A percentile compares a stretch with the other conserved stretches of the same genome.
Conservation (phyloP, 306 rosid species). For the Canavalia ensiformis region DNA sequence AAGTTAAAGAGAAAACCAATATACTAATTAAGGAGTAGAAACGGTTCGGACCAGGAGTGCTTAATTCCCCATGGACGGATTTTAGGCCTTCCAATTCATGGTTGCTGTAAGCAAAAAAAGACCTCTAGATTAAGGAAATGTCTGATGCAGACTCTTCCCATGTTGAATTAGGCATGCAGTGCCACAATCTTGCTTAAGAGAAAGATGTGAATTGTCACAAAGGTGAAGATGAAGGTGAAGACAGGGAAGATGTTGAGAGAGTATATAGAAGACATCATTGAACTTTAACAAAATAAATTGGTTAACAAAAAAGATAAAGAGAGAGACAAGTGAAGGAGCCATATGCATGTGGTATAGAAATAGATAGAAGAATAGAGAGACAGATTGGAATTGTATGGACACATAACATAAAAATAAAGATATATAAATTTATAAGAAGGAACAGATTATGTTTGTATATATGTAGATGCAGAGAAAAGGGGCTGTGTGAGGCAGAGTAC, state of each 20-base stretch:
- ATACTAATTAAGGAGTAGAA: neutral
- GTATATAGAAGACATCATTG: constrained; percentile 45
- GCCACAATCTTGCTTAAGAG: constrained; percentile 18
- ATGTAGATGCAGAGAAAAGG: neutral
- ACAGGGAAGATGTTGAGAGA: constrained; percentile 33
- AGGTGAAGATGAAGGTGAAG: constrained; percentile 38
- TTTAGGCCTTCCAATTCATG: constrained; percentile 47
- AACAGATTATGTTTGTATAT: constrained; percentile 23
- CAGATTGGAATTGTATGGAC: constrained; percentile 36
- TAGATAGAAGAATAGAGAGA: constrained; percentile 11
- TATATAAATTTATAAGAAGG: constrained; percentile 1
- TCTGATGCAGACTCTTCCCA: constrained; percentile 35
- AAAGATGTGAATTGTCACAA: constrained; percentile 9
- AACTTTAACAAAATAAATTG: constrained; percentile 34
- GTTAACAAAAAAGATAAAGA: neutral
- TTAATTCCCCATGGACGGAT: constrained; percentile 69
- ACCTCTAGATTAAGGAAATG: constrained; percentile 30
- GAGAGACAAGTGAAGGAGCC: constrained; percentile 30
- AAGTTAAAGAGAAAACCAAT: neutral
- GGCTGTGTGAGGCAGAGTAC: constrained; percentile 31
- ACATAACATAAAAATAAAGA: neutral
- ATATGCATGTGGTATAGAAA: neutral
- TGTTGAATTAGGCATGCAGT: constrained; percentile 29
- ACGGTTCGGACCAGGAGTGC: constrained; percentile 81
- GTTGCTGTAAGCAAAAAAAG: constrained; percentile 11